Evolutionary conservation across 2,329 filamentous ascomycete species (phyloP).

Genomic region (Scleromitrula shiraiana): DNA sequence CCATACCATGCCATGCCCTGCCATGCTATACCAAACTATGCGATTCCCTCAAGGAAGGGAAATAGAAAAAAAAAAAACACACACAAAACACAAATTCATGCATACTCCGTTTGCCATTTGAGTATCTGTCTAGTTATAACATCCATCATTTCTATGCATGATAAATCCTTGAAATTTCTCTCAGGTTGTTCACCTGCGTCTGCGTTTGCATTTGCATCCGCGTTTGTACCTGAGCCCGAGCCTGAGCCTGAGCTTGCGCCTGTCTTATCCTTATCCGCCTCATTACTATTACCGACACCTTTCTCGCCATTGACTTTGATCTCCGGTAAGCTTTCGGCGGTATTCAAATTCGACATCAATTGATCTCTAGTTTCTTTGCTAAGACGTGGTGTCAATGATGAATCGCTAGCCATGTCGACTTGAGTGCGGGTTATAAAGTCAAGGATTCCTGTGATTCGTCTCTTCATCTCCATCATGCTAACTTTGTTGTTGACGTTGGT

Average conservation of each 20-base stretch:
- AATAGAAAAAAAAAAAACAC: no score
- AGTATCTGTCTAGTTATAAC: constrained; percentile 33
- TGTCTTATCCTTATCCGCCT: constrained; percentile 23
- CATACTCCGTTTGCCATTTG: constrained; percentile 31
- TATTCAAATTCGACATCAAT: no score
- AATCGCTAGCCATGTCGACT: constrained; percentile 70
- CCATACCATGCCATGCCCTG: no score
- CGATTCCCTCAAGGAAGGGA: neutral
- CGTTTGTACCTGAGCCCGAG: constrained; percentile 28
- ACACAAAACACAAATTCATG: constrained; percentile 12
- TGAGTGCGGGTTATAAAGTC: constrained; percentile 88
- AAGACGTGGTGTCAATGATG: constrained; percentile 33
- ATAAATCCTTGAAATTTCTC: constrained; percentile 66
- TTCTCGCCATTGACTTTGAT: constrained; percentile 33
- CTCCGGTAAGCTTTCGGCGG: constrained; percentile 28
- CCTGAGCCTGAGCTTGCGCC: constrained; percentile 25
- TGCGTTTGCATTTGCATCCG: no score
- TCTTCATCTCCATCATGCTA: constrained; percentile 82
- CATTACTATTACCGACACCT: no score
- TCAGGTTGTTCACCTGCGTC: no score
- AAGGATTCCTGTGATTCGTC: constrained; percentile 73
- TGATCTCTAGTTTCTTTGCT: constrained; percentile 28
- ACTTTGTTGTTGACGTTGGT: constrained; percentile 48
- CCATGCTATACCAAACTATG: no score
- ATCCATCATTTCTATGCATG: constrained; percentile 35